Evolutionary conservation across 352 stramenopile species (phyloP), one percentile per base, ranked within the genome.

Genomic region (Peronosclerospora sorghi): DNA sequence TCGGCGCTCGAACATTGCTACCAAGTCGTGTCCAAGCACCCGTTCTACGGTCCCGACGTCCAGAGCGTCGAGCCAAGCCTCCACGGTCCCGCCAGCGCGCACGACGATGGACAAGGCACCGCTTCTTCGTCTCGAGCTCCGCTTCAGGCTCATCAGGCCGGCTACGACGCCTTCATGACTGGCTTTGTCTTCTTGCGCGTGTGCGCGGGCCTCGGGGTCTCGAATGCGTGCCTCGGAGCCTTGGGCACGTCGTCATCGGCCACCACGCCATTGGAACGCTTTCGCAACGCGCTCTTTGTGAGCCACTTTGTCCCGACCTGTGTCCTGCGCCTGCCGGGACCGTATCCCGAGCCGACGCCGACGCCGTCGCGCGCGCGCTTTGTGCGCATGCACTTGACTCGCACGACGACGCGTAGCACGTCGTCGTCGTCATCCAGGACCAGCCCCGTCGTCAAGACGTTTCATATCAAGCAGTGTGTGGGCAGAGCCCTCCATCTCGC

Each of bases 151-250:
- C 76, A 89, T 47, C 76, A 89, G 44, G 76, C 76, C 10, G 76
- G 76, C 1, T 85, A 85, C 30, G 76, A 89, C 32, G 76, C 76
- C 10, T 89, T 74, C 51, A 86, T 86, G 72, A 89, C 76, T 5
- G 76, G 76, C 3, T 72, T 58, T 37, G 72, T 89, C 4, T 89
- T 89, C 48, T 54, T 85, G 8, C 73, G 72, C 17, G 65, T 82
- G 3, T 83, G 71, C 36, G 65, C 59, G 9, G 69, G 59, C 5
- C 62, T 89, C 5, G 69, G 73, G 0, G 56, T 84, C 4, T 64
- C 62, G 0, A 86, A 86, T 32, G 59, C 77, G 21, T 52, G 59
- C 0, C 60, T 89, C 9, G 59, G 54, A 10, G 44, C 45, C 0
- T 57, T 88, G 23, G 45, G 51, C 13, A 39, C 32, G 18, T 5